phyloP scores from a whole-genome alignment of 345 rosid genomes.

The Isatis tinctoria region DNA sequence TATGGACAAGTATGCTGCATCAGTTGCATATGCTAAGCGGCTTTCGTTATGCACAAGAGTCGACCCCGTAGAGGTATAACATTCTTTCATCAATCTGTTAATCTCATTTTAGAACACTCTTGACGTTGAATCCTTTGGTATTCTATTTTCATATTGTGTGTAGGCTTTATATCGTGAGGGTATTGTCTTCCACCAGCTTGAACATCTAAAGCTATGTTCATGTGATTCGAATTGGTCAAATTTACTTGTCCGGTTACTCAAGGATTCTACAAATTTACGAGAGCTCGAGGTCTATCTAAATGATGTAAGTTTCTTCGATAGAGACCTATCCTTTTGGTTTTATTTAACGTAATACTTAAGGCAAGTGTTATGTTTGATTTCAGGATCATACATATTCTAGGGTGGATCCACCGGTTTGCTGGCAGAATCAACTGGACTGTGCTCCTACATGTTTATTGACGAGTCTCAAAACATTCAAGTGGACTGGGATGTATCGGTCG shows the following conservation, averaged over 20 bases:
- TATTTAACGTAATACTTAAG: background rate
- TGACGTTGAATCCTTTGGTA: background rate
- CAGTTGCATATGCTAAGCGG: background rate
- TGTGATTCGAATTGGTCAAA: background rate
- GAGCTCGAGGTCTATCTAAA: background rate
- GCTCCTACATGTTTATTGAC: background rate
- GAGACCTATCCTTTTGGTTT: background rate
- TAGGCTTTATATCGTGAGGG: background rate
- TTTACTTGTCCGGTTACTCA: background rate
- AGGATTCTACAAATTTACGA: background rate
- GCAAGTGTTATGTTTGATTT: background rate
- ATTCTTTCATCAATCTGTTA: background rate
- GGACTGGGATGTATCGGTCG: background rate
- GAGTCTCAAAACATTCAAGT: constrained; percentile 8
- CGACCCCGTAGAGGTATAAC: background rate
- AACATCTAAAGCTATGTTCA: background rate
- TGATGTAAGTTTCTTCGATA: background rate
- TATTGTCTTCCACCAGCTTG: background rate
- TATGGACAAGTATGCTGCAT: background rate
- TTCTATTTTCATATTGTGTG: background rate
- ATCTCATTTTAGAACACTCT: background rate
- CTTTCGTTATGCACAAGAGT: background rate
- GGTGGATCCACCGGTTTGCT: background rate
- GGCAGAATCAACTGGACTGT: background rate
- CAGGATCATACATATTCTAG: background rate